Conservation (phyloP, 2,329 filamentous ascomycete genomes). For the Colletotrichum zoysiae region DNA sequence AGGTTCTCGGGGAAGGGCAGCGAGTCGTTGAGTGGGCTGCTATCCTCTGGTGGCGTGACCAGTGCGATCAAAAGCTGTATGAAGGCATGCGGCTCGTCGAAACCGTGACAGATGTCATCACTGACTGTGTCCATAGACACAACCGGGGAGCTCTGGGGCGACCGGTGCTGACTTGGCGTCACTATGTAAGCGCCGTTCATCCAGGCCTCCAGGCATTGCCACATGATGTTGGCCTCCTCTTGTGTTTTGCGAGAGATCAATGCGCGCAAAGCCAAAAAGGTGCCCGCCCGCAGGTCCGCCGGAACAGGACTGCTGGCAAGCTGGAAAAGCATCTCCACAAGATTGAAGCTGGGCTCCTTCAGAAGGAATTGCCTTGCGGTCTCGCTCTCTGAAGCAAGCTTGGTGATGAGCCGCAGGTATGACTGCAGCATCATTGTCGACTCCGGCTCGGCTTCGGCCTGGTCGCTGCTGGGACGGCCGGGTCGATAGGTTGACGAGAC, state of each 20-base stretch:
- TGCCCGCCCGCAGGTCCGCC: conserved; percentile 82
- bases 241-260: conserved; percentile 81
- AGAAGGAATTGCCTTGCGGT: conserved; percentile 81
- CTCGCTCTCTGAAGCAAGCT: conserved; percentile 81
- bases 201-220: conserved; percentile 85
- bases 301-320: conserved; percentile 83
- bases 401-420: conserved; percentile 88
- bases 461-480: conserved; percentile 72
- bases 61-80: conserved; percentile 81
- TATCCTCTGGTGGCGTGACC: conserved; percentile 73
- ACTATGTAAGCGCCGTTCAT: conserved; percentile 70
- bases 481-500: conserved; percentile 63
- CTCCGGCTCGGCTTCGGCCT: conserved; percentile 87
- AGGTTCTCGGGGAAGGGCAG: conserved; percentile 90
- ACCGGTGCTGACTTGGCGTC: conserved; percentile 47
- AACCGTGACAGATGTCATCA: conserved; percentile 79
- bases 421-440: conserved; percentile 97
- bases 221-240: conserved; percentile 78
- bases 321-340: conserved; percentile 81
- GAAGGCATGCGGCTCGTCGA: conserved; percentile 89
- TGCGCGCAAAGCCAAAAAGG: conserved; percentile 82
- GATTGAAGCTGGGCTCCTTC: conserved; percentile 71
- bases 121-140: conserved; percentile 75
- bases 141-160: conserved; percentile 49
- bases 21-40: conserved; percentile 75